phyloP scores from a whole-genome alignment of 495 filamentous ascomycete species.

The Copromyces sp. region DNA sequence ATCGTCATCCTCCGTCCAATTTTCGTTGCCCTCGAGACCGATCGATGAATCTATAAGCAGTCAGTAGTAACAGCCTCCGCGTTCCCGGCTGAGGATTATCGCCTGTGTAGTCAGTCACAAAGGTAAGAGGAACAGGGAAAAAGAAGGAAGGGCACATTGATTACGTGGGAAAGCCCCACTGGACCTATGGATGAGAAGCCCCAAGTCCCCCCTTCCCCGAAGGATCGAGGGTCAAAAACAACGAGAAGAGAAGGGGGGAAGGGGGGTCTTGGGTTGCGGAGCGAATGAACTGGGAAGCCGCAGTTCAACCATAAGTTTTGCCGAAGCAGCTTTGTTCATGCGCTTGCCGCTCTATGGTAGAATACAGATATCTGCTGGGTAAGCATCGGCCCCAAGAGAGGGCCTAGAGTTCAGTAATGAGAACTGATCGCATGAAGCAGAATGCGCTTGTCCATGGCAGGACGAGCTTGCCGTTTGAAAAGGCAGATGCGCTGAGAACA shows the following conservation, averaged over 20 bases:
- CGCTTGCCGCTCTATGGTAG: slow-evolving; percentile 5
- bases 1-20: background rate
- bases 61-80: background rate
- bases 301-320: background rate
- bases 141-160: slow-evolving; percentile 3
- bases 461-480: background rate
- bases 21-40: background rate
- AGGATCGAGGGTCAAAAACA: background rate
- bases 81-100: background rate
- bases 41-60: background rate
- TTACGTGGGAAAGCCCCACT: slow-evolving; percentile 6
- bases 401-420: background rate
- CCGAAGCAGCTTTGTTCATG: background rate
- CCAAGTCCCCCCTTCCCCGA: background rate
- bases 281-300: background rate
- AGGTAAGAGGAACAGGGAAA: slow-evolving; percentile 1
- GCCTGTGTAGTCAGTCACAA: slow-evolving; percentile 6
- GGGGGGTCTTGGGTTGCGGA: background rate
- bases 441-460: background rate
- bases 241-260: background rate
- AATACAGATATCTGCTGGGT: slow-evolving; percentile 1
- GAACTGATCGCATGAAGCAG: background rate
- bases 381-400: background rate
- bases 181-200: slow-evolving; percentile 6
- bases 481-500: background rate